Evolutionary conservation across 2,329 filamentous ascomycete species (phyloP).

Genomic region (Mycosphaerella arachidis): DNA sequence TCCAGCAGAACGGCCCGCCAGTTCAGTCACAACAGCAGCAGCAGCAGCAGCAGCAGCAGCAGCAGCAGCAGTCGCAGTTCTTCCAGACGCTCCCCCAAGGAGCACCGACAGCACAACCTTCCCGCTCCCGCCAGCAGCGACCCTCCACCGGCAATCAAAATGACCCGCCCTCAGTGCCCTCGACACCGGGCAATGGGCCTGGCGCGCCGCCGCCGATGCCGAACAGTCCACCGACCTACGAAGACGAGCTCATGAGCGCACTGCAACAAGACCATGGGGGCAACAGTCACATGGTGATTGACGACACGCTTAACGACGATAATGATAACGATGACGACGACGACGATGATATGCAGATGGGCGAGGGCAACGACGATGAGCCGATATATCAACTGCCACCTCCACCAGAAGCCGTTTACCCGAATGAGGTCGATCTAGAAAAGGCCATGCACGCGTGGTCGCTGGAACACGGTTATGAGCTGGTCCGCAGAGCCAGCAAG

Average conservation of each 20-base stretch:
- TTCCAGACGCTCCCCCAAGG: slow-evolving; percentile 16
- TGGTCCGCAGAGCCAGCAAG: slow-evolving; percentile 32
- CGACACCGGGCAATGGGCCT: slow-evolving; percentile 22
- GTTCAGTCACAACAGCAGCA: neutral
- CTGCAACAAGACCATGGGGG: slow-evolving; percentile 18
- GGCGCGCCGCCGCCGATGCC: slow-evolving; percentile 26
- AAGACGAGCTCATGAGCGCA: slow-evolving; percentile 25
- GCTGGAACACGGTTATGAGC: slow-evolving; percentile 32
- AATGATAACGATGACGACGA: slow-evolving; percentile 26
- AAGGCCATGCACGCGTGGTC: slow-evolving; percentile 32
- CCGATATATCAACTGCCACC: slow-evolving; percentile 31
- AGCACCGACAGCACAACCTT: slow-evolving; percentile 10
- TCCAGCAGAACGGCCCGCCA: neutral
- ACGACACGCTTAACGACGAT: slow-evolving; percentile 11
- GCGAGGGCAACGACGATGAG: slow-evolving; percentile 19
- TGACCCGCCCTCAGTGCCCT: slow-evolving; percentile 11
- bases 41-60: neutral
- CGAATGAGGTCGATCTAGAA: slow-evolving; percentile 27
- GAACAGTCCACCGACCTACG: slow-evolving; percentile 21
- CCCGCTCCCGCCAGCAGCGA: slow-evolving; percentile 4
- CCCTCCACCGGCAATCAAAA: neutral
- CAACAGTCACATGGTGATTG: slow-evolving; percentile 5
- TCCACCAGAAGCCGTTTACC: slow-evolving; percentile 30
- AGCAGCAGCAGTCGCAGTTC: slow-evolving; percentile 13
- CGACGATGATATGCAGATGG: slow-evolving; percentile 16